Percentiles rank a stretch among this genome's conserved stretches.
These are phyloP conservation scores for Allium cepa DNA, from an alignment of 106 monocot species.

Conservation along the genomic window DNA sequence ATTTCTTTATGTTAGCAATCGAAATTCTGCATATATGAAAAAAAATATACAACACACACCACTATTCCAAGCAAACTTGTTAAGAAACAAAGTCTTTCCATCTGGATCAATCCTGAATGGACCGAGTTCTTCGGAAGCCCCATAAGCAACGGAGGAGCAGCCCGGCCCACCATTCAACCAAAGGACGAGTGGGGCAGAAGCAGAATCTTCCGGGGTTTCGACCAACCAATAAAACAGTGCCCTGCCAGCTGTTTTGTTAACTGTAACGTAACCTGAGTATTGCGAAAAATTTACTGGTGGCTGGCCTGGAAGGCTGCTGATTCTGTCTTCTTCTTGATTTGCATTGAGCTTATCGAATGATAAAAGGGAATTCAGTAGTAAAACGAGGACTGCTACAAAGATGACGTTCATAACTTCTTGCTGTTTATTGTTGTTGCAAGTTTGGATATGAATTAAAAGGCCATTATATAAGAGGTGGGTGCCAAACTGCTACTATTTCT, in stretches of 20 bases:
- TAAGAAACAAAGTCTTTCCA: slow-evolving; percentile 59
- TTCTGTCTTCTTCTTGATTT: slow-evolving; percentile 28
- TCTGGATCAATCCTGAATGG: slow-evolving; percentile 71
- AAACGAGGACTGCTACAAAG: neutral
- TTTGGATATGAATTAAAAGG: no score
- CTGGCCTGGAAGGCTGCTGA: slow-evolving; percentile 65
- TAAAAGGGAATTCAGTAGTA: neutral
- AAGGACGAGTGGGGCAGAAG: slow-evolving; percentile 49
- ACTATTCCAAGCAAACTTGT: slow-evolving; percentile 72
- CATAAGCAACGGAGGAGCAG: slow-evolving; percentile 83
- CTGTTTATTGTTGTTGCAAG: no score
- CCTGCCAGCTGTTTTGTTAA: slow-evolving; percentile 45
- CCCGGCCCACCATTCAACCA: slow-evolving; percentile 97
- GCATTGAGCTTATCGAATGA: neutral
- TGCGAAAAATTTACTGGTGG: slow-evolving; percentile 60
- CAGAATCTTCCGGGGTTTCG: slow-evolving; percentile 25
- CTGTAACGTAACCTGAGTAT: slow-evolving; percentile 84
- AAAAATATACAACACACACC: slow-evolving; percentile 17
- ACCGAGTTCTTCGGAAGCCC: slow-evolving; percentile 92
- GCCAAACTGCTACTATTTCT: no score
- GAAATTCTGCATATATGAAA: neutral
- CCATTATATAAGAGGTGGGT: no score
- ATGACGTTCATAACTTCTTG: neutral
- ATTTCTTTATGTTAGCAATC: no score
- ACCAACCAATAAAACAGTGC: slow-evolving; percentile 88